A percentile compares a stretch with the other conserved stretches of the same genome.
phyloP scores from a whole-genome alignment of 176 grass and related monocot genomes.

The Rhynchospora tenuis region DNA sequence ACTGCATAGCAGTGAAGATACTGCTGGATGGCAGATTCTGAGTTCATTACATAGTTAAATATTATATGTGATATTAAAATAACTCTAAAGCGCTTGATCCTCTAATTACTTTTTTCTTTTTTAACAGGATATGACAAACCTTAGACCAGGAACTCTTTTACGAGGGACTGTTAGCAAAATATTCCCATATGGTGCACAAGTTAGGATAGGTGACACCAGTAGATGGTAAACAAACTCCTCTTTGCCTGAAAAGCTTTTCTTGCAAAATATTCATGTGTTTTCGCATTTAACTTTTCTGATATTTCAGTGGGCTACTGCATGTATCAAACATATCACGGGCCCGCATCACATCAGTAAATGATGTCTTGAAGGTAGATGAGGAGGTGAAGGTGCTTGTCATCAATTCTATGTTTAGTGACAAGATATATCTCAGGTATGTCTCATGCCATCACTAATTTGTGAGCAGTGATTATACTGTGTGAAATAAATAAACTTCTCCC shows the following conservation, averaged over 20 bases:
- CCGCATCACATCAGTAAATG: constrained; percentile 49
- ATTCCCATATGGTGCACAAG: constrained; percentile 66
- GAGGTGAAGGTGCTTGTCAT: constrained; percentile 82
- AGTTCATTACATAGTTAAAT: neutral
- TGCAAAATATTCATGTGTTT: neutral
- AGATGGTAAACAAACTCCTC: constrained; percentile 46
- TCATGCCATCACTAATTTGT: constrained; percentile 2
- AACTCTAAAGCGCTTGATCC: neutral
- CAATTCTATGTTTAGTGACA: constrained; percentile 73
- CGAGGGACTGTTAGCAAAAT: constrained; percentile 58
- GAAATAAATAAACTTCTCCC: no score
- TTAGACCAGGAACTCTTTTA: constrained; percentile 91
- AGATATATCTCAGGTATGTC: constrained; percentile 68
- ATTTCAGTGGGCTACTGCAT: constrained; percentile 76
- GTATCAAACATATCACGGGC: constrained; percentile 72
- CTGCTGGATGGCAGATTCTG: neutral
- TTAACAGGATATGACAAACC: constrained; percentile 64
- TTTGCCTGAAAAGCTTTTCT: neutral
- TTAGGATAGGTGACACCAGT: constrained; percentile 64
- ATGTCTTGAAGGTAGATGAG: constrained; percentile 65
- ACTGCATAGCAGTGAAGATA: neutral
- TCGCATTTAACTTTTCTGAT: constrained; percentile 21
- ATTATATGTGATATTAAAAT: neutral
- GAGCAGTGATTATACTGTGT: neutral
- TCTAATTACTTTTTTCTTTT: neutral